Base-by-base conservation (phyloP, 805 yeast genomes). In the Torulaspora gathmanii region DNA sequence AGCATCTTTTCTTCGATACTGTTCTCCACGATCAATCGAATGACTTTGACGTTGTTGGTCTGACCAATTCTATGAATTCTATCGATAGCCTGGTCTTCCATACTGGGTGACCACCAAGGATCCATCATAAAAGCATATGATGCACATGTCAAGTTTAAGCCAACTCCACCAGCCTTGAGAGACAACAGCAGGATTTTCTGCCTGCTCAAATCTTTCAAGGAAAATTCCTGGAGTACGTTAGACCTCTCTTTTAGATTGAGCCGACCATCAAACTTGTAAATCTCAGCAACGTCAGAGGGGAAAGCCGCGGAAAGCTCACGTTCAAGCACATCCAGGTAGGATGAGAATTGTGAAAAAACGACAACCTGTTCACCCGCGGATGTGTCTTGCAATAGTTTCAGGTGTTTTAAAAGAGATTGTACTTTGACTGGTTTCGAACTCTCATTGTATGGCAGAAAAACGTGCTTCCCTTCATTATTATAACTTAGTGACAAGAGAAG, bases 51-150 rank as follows among this genome's bases (percentile, higher is more conserved):
- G 33, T 73, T 74, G 20, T 72, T 76, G 9, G 70, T 69, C 60
- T 90, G 98, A 0, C 98, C 97, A 59, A 91, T 86, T 54, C 98
- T 75, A 60, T 90, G 96, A 13, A 91, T 76, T 56, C 98, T 70
- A 65, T 89, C 96, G 48, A 89, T 86, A 0, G 96, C 96, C 63
- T 88, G 96, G 40, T 86, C 87, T 57, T 88, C 96, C 43, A 83
- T 79, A 39, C 95, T 86, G 37, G 87, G 95, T 25, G 93, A 86
- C 97, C 97, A 90, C 93, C 96, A 90, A 0, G 97, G 96, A 58
- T 90, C 97, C 87, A 91, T 83, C 77, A 90, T 74, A 55, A 81
- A 88, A 2, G 95, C 97, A 28, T 78, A 74, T 0, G 86, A 83
- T 0, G 97, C 95, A 40, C 82, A 79, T 0, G 95, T 90, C 49